Conservation (phyloP, 257 asterid species). For the Asclepias syriaca region DNA sequence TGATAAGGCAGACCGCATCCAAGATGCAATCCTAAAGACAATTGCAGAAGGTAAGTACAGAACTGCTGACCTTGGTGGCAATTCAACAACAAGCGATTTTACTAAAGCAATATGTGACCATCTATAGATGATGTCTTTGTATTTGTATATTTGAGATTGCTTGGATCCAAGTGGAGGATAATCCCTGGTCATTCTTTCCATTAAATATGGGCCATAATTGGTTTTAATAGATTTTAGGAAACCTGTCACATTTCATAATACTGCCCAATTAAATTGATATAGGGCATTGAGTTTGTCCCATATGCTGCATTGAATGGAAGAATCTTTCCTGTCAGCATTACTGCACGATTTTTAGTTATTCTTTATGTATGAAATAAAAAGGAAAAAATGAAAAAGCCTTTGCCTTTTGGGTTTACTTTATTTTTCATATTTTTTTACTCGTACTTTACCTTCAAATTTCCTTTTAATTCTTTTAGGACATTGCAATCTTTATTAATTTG, state of each 20-base stretch:
- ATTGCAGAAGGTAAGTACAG: conserved; percentile 89
- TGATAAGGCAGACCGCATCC: conserved; percentile 74
- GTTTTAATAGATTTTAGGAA: conserved; percentile 8
- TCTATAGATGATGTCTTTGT: conserved; percentile 30
- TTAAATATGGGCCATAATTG: conserved; percentile 9
- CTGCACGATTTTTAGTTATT: background rate
- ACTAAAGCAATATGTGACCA: conserved; percentile 83
- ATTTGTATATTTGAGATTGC: conserved; percentile 18
- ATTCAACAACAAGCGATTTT: conserved; percentile 66
- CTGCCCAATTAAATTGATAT: background rate
- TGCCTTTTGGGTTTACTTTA: no score
- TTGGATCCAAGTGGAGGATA: conserved; percentile 1
- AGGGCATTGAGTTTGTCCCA: background rate
- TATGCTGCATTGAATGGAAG: background rate
- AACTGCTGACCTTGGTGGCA: conserved; percentile 95
- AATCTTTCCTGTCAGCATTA: background rate
- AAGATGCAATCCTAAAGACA: conserved; percentile 70
- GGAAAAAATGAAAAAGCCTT: no score
- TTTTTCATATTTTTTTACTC: background rate
- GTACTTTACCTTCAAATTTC: background rate
- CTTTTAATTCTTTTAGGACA: no score
- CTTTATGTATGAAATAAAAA: conserved; percentile 5
- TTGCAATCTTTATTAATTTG: background rate
- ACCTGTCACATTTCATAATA: conserved; percentile 4
- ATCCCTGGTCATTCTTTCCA: conserved; percentile 33